Evolutionary conservation across 164 flowering plant genomes (phyloP).

Genomic region (Berberis vulgaris): DNA sequence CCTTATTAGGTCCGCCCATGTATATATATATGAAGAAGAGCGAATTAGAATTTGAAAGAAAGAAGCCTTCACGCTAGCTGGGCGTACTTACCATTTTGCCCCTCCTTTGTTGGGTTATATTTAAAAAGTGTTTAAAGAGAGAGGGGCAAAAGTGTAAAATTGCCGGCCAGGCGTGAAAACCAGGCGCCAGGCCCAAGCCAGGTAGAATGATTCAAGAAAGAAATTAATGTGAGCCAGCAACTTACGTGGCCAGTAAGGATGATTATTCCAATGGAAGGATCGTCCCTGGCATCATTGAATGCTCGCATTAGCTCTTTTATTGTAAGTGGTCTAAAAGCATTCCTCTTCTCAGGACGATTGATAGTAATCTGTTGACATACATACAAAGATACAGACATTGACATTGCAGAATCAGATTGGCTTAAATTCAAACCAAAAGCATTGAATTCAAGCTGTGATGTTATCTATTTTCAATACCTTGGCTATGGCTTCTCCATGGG

Average conservation of each 20-base stretch:
- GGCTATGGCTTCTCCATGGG: constrained; percentile 83
- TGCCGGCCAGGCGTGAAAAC: not conserved
- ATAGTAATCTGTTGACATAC: constrained; percentile 59
- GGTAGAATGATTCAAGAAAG: not conserved
- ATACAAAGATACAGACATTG: not conserved
- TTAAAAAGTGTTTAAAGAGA: too few species aligned
- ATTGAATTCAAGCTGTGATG: too few species aligned
- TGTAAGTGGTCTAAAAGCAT: constrained; percentile 81
- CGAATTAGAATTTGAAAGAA: too few species aligned
- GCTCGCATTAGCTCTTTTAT: constrained; percentile 79
- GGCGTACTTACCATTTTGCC: too few species aligned
- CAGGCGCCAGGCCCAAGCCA: not conserved
- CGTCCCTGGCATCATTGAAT: constrained; percentile 87
- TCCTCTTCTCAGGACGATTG: constrained; percentile 87
- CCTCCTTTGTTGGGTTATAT: too few species aligned
- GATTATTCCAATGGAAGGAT: constrained; percentile 73
- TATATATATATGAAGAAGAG: too few species aligned
- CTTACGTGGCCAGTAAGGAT: constrained; percentile 84
- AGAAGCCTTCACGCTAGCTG: too few species aligned
- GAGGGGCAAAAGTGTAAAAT: too few species aligned
- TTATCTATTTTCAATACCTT: constrained; percentile 35
- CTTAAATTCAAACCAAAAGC: not conserved
- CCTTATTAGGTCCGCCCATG: too few species aligned
- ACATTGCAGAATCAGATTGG: not conserved
- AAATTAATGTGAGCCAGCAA: not conserved